Evolutionary conservation across 768 basidiomycete species (phyloP), one percentile per base, ranked within the genome.

Genomic region (Boletus vinaceobasis): DNA sequence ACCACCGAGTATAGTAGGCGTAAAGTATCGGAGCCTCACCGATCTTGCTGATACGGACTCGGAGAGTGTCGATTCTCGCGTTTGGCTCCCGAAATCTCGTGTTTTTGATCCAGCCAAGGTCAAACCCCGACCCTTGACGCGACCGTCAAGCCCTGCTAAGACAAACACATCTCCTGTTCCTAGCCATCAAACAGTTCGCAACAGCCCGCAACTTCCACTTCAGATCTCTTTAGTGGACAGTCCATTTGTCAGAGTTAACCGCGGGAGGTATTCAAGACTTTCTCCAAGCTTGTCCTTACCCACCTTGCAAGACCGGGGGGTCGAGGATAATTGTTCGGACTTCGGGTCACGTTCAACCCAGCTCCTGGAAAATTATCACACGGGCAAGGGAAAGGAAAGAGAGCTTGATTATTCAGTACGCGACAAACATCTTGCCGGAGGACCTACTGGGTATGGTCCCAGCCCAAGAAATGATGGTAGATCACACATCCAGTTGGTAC

Each of bases 71-170:
- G 70, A 70, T 48, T 36, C 70, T 45, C 68, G 68, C 9, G 14
- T 70, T 17, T 71, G 70, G 68, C 49, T 57, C 38, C 68, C 70
- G 7, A 49, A 50, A 43, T 31, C 60, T 21, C 70, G 60, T 9
- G 14, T 50, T 31, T 71, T 68, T 40, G 56, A 71, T 48, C 63
- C 68, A 14, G 57, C 53, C 53, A 68, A 62, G 43, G 49, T 71
- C 42, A 70, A 70, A 44, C 40, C 53, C 38, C 46, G 59, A 48
- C 59, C 65, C 38, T 31, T 35, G 46, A 63, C 63, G 29, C 60
- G 65, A 36, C 52, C 67, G 13, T 46, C 67, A n/a, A 68, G 65
- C 42, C 65, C 65, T 17, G 37, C 13, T 4, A 69, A 68, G 43
- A 29, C 11, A 13, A 8, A 19, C 19, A 17, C 19, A 9, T 48